Evolutionary conservation across 164 flowering plant genomes (phyloP).

Genomic region (grape (Vitis vinifera)): ASM3070453v1 NC_081818.1:21866501-21867000

Average conservation of each 20-base stretch:
- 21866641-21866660: constrained; percentile 90
- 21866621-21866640: constrained; percentile 18
- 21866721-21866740: constrained; percentile 85
- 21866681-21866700: constrained; percentile 31
- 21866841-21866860: constrained; percentile 40
- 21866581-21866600: background rate
- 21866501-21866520: too few relatives aligned
- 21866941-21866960: too few relatives aligned
- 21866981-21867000: too few relatives aligned
- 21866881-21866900: constrained; percentile 91
- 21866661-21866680: constrained; percentile 57
- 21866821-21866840: constrained; percentile 87
- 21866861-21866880: constrained; percentile 89
- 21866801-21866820: constrained; percentile 20
- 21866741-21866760: constrained; percentile 15
- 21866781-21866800: background rate
- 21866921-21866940: too few relatives aligned
- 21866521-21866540: too few relatives aligned
- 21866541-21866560: background rate
- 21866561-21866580: background rate
- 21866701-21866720: constrained; percentile 64
- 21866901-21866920: constrained; percentile 55
- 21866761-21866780: background rate
- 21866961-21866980: too few relatives aligned
- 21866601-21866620: background rate